Conservation (phyloP, 768 basidiomycete species). For the Basidioascus undulatus region DNA sequence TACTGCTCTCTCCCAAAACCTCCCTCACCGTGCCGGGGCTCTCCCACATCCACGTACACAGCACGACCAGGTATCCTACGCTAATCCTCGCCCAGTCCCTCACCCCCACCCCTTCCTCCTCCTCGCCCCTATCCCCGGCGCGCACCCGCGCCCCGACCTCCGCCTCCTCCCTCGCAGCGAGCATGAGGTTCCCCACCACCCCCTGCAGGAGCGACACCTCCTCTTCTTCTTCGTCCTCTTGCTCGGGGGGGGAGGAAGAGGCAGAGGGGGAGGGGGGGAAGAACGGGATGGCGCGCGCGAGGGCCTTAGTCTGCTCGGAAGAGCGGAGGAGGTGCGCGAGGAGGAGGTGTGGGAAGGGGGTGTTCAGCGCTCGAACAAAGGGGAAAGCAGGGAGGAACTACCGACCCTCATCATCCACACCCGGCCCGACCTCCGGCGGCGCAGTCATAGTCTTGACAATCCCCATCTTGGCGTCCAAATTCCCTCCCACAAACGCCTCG, state of each 20-base stretch:
- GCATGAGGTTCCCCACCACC: constrained; percentile 71
- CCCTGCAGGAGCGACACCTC: constrained; percentile 50
- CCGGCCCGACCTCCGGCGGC: too few relatives aligned
- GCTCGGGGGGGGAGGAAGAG: constrained; percentile 18
- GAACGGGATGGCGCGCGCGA: constrained; percentile 20
- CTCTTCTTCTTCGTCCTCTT: constrained; percentile 23
- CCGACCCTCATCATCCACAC: too few relatives aligned
- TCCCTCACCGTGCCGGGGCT: constrained; percentile 67
- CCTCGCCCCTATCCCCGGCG: constrained; percentile 29
- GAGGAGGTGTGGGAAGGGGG: constrained; percentile 39
- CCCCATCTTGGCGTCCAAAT: constrained; percentile 50
- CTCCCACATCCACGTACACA: constrained; percentile 93
- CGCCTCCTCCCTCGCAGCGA: constrained; percentile 43
- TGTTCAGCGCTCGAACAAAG: constrained; percentile 26
- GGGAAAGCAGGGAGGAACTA: not conserved
- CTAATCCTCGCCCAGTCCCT: constrained; percentile 79
- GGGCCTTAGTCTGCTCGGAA: constrained; percentile 22
- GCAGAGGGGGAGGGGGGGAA: constrained; percentile 27
- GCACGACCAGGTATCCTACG: constrained; percentile 55
- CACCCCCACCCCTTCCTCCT: constrained; percentile 31
- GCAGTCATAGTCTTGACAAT: too few relatives aligned
- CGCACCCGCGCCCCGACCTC: constrained; percentile 32
- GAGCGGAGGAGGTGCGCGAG: constrained; percentile 54
- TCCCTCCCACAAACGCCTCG: constrained; percentile 31
- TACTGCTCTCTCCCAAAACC: constrained; percentile 65